phyloP scores from a whole-genome alignment of 2,329 filamentous ascomycete species.

The Botrytis paeoniae region DNA sequence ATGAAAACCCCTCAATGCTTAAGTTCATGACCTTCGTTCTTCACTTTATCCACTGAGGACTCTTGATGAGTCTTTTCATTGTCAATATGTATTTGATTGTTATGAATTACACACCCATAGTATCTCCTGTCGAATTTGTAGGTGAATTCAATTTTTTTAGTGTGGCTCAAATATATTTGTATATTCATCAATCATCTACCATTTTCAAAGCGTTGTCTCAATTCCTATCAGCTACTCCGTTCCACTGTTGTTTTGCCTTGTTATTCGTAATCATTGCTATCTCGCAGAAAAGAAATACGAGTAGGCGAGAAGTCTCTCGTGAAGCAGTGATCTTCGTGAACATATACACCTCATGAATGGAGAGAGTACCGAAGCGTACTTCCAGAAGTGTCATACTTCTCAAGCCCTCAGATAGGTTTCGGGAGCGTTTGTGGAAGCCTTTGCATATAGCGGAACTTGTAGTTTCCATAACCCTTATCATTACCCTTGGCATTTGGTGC shows the following conservation, averaged over 20 bases:
- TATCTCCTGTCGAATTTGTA: neutral
- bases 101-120: neutral
- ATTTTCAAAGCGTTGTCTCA: neutral
- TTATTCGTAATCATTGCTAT: neutral
- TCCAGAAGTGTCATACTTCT: neutral
- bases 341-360: too few relatives aligned
- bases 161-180: neutral
- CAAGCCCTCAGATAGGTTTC: neutral
- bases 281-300: neutral
- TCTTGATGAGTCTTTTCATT: neutral
- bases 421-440: conserved; percentile 3
- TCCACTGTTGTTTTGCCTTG: neutral
- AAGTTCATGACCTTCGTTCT: neutral
- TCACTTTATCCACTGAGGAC: neutral
- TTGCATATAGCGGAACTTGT: conserved; percentile 12
- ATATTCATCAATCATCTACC: neutral
- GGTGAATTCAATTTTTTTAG: neutral
- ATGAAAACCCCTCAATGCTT: neutral
- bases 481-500: conserved; percentile 2
- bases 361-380: too few relatives aligned
- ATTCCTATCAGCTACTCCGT: neutral
- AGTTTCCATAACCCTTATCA: conserved; percentile 15
- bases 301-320: neutral
- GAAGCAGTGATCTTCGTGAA: neutral
- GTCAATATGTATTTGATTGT: neutral